Evolutionary conservation across 2,329 filamentous ascomycete genomes (phyloP), one percentile per base, ranked within the genome.

Genomic region (Anthostomella pinea): DNA sequence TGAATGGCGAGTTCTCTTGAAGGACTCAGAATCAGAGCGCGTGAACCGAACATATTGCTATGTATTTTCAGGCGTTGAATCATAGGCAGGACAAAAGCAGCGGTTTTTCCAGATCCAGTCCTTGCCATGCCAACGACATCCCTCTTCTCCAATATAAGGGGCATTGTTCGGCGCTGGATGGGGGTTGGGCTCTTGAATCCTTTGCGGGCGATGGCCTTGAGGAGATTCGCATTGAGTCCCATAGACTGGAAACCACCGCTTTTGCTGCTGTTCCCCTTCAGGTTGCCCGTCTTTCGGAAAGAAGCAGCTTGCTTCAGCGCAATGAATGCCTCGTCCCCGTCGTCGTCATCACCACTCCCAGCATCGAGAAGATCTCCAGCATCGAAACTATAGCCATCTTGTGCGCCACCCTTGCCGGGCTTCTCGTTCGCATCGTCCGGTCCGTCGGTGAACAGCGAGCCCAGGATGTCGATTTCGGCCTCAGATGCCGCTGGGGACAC

Each of bases 91-190:
- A 97, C 89, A 63, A 98, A 98, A 15, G 93, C 93, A 1, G 90
- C 93, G 1, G 94, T 98, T 71, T 98, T 98, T 69, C 93, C 93
- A 14, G 90, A 97, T 60, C 93, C 93, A n/a, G 94, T 98, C 49
- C 94, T 77, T 6, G 93, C 93, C 93, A 98, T 98, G 49, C 90
- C 94, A 16, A 98, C 91, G n/a, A 97, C 87, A 73, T 98, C 93
- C 65, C 89, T 87, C 35, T 85, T 79, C 44, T 94, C 86, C 52
- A 97, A 72, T 37, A 98, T 81, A 37, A 97, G 72, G 4, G 93
- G 94, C 30, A 98, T 95, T 2, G 93, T 87, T 66, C 97, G 97
- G 51, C 93, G 81, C 69, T 98, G 93, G 63, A 98, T 98, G 0
- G 93, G 93, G 0, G 93, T 98, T 4, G 94, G 94, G 3, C 97